These are phyloP conservation scores for Trichomonas vaginalis DNA, from an alignment of 208 protist genomes.

Conservation along the genomic window DNA sequence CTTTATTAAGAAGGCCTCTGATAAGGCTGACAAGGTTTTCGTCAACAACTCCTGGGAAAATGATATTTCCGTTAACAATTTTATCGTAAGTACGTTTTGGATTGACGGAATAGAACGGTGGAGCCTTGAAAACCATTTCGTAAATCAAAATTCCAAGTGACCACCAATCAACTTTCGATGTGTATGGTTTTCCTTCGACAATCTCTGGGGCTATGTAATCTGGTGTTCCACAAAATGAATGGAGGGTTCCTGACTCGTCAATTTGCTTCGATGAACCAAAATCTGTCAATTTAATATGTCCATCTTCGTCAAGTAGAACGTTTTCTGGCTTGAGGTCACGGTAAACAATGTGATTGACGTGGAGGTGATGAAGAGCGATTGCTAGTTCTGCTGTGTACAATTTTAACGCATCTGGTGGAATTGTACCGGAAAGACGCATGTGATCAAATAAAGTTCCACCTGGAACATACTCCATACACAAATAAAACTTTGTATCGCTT, in stretches of 20 bases:
- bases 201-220: conserved; percentile 3
- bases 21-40: conserved; percentile 32
- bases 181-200: neutral
- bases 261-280: conserved; percentile 21
- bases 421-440: conserved; percentile 26
- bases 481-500: conserved; percentile 36
- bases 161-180: conserved; percentile 49
- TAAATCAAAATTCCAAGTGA: conserved; percentile 52
- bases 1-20: conserved; percentile 25
- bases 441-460: conserved; percentile 46
- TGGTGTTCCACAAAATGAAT: conserved; percentile 7
- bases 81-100: conserved; percentile 43
- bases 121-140: conserved; percentile 53
- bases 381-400: conserved; percentile 22
- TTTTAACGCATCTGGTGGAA: neutral
- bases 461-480: conserved; percentile 40
- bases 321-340: conserved; percentile 54
- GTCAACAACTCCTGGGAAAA: conserved; percentile 35
- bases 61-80: conserved; percentile 36
- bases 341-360: conserved; percentile 43
- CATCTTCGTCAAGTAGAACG: conserved; percentile 42
- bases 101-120: conserved; percentile 52
- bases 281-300: conserved; percentile 36
- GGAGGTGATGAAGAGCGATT: conserved; percentile 37
- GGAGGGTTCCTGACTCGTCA: neutral